Percentiles rank a stretch among this genome's conserved stretches.
Conservation (phyloP, 2,329 filamentous ascomycete genomes). For the Colletotrichum zoysiae region DNA sequence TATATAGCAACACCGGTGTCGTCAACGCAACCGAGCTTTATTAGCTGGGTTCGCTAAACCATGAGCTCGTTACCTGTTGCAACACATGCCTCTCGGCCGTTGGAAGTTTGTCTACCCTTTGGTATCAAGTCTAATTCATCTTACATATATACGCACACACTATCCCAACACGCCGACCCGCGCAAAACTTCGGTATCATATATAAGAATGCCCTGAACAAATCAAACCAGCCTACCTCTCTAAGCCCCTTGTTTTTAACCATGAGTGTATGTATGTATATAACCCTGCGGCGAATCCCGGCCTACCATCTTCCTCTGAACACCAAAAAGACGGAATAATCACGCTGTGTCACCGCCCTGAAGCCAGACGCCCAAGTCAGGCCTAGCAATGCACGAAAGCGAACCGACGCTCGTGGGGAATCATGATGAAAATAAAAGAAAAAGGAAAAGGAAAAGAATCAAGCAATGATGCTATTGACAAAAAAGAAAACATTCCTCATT, state of each 20-base stretch:
- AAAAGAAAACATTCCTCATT: slow-evolving; percentile 43
- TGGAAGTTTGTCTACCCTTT: background rate
- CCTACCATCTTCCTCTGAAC: background rate
- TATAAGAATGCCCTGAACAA: background rate
- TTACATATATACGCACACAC: background rate
- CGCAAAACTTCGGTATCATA: slow-evolving; percentile 2
- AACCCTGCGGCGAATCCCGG: background rate
- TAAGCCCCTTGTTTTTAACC: background rate
- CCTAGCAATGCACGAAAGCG: slow-evolving; percentile 24
- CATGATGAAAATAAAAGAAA: slow-evolving; percentile 20
- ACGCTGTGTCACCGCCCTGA: slow-evolving; percentile 32
- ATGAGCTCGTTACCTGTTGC: background rate
- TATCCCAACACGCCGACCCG: background rate
- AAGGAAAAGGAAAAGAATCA: slow-evolving; percentile 5
- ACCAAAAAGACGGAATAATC: slow-evolving; percentile 1
- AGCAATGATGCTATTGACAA: background rate
- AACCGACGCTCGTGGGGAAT: slow-evolving; percentile 35
- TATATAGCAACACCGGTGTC: background rate
- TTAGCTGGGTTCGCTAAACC: background rate
- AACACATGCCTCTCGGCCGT: background rate
- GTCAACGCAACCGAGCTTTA: background rate
- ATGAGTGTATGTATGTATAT: too few species aligned
- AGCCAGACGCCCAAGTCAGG: slow-evolving; percentile 23
- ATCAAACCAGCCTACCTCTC: background rate
- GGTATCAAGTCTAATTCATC: background rate